phyloP scores from a whole-genome alignment of 495 filamentous ascomycete species.

The Bombardia bombarda region DNA sequence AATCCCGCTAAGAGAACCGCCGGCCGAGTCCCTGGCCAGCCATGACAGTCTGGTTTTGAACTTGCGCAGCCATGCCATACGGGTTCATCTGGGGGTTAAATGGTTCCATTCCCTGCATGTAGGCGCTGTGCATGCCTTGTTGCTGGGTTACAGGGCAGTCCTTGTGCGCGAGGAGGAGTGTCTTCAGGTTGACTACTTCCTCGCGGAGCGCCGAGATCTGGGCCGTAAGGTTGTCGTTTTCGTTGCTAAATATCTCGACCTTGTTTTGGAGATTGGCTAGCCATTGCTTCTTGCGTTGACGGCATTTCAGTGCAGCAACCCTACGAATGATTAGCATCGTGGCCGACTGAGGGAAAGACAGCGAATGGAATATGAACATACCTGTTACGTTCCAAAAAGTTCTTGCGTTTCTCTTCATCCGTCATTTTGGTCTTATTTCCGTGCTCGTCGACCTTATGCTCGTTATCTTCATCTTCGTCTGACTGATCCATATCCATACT shows the following conservation, averaged over 20 bases:
- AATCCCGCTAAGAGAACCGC: constrained; percentile 37
- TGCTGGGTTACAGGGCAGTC: constrained; percentile 89
- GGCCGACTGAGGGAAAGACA: neutral
- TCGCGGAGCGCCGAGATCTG: constrained; percentile 81
- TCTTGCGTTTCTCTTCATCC: constrained; percentile 96
- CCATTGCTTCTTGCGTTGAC: constrained; percentile 99
- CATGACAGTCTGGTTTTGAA: constrained; percentile 48
- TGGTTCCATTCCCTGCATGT: constrained; percentile 49
- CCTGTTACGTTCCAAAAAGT: constrained; percentile 95
- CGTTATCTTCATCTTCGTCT: constrained; percentile 33
- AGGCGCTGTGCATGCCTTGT: constrained; percentile 61
- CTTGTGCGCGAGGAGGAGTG: constrained; percentile 86
- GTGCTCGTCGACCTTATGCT: constrained; percentile 46
- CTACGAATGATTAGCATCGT: constrained; percentile 40
- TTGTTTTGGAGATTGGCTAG: constrained; percentile 90
- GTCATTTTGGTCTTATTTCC: constrained; percentile 75
- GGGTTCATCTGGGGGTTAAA: constrained; percentile 58
- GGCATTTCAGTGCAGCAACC: constrained; percentile 92
- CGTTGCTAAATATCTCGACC: constrained; percentile 81
- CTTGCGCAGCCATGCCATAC: constrained; percentile 56
- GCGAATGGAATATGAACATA: constrained; percentile 38
- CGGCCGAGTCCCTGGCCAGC: constrained; percentile 44
- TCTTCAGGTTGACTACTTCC: constrained; percentile 93
- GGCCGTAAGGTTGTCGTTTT: constrained; percentile 81
- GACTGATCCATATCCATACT: constrained; percentile 17